A percentile compares a stretch with the other conserved stretches of the same genome.
phyloP scores from a whole-genome alignment of 2,329 filamentous ascomycete genomes.

The Colletotrichum spinosum region DNA sequence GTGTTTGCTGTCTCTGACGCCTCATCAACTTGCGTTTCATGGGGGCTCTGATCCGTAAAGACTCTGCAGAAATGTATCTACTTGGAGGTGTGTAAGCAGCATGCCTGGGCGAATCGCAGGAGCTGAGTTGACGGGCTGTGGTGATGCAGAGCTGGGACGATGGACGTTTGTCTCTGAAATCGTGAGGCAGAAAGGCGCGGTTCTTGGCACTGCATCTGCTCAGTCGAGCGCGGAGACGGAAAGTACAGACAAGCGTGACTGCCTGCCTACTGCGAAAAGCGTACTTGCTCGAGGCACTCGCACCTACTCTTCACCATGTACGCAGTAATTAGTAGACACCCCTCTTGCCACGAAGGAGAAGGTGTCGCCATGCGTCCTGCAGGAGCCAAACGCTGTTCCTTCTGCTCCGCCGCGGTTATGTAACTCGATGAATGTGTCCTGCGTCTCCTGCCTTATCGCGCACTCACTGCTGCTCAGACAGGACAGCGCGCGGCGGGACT shows the following conservation, averaged over 20 bases:
- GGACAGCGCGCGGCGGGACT: conserved; percentile 6
- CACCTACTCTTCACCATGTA: too few species aligned
- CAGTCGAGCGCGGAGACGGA: background rate
- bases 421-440: conserved; percentile 7
- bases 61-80: background rate
- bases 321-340: too few species aligned
- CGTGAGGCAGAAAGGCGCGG: background rate
- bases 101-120: background rate
- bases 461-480: background rate
- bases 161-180: background rate
- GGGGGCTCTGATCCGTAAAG: conserved; percentile 7
- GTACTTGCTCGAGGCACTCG: too few species aligned
- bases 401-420: conserved; percentile 7
- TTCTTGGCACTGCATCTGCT: conserved; percentile 16
- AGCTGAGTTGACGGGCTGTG: background rate
- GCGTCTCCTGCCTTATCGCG: conserved; percentile 3
- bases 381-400: conserved; percentile 5
- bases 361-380: background rate
- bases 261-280: too few species aligned
- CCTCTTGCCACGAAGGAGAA: background rate
- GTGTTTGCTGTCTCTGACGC: too few species aligned
- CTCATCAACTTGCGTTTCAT: conserved; percentile 19
- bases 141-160: conserved; percentile 5
- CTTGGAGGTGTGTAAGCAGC: background rate
- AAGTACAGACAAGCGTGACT: background rate